Base-by-base conservation (phyloP, 441 rosid genomes). In the Erodium moschatum region DNA sequence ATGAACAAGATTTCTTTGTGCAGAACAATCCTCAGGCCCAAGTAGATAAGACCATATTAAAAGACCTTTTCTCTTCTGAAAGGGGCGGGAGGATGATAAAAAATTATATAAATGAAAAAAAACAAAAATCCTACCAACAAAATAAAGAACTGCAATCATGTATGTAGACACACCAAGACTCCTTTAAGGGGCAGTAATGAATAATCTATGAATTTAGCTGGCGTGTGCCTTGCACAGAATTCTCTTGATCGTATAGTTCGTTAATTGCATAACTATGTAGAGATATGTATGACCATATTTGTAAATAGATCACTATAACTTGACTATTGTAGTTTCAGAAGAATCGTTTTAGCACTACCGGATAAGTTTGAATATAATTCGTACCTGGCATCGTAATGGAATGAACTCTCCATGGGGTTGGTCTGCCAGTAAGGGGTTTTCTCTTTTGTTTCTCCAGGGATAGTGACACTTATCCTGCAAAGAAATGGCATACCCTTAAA, bases 341-440 rank as follows among this genome's bases (percentile, higher is more conserved):
- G 31, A 62, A 62, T 10, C 16, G 12, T 11, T 13, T 62, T 31
- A 56, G 1, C 18, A 24, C 40, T 56, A 58, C 44, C 31, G 3
- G 60, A 20, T 19, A 60, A 44, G 60, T 35, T n/a, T 63, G 19
- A 64, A 76, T 35, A 56, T 35, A 38, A 67, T 70, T 38, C 52
- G 15, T 69, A 90, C 98, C 97, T 89, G 61, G 89, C 74, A 69
- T 78, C 82, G 73, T 79, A 83, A 67, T 78, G 77, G 72, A 81
- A 74, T 24, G 84, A 80, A 70, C 78, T 79, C 40, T 89, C 92
- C 50, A 74, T 65, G n/a, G 76, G 64, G 76, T 69, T 70, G 15
- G 80, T 82, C 62, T 85, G 86, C 85, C 84, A 84, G 58, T 79
- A 79, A 58, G 88, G 75, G 58, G 18, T 19, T 19, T 80, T 68